Percentiles rank a stretch among this genome's conserved stretches.
phyloP scores from a whole-genome alignment of 1,139 yeast genomes.

The Nadsonia starkeyi-henricii region DNA sequence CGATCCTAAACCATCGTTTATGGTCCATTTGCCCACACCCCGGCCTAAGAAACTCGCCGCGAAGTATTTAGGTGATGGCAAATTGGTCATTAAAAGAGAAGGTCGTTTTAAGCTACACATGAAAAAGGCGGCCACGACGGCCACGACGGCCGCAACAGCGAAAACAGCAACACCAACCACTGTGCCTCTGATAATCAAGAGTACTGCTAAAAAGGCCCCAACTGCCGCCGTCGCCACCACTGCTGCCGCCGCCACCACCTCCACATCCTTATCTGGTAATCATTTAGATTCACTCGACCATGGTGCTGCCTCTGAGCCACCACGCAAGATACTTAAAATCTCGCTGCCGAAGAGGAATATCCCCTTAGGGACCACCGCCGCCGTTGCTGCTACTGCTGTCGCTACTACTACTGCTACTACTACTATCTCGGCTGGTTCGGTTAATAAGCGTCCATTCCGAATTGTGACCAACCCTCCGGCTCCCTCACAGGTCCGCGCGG shows the following conservation, averaged over 20 bases:
- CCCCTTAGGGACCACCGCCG: no score
- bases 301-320: not conserved
- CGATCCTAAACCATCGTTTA: slow-evolving; percentile 44
- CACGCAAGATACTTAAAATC: not conserved
- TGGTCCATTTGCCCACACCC: slow-evolving; percentile 54
- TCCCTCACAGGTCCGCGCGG: not conserved
- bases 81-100: slow-evolving; percentile 21
- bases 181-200: no score
- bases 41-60: slow-evolving; percentile 54
- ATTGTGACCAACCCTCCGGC: not conserved
- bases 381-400: not conserved
- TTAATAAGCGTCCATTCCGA: not conserved
- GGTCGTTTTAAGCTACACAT: not conserved
- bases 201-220: no score
- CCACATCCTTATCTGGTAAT: no score
- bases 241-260: no score
- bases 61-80: slow-evolving; percentile 36
- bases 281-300: no score
- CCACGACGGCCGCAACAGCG: no score
- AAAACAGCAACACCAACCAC: no score
- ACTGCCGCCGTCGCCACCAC: no score
- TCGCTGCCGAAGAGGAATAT: not conserved
- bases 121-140: no score
- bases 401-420: not conserved
- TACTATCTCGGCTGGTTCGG: no score